Evolutionary conservation across 305 asterid genomes (phyloP), one percentile per base, ranked within the genome.

Genomic region (Euphrasia arctica): DNA sequence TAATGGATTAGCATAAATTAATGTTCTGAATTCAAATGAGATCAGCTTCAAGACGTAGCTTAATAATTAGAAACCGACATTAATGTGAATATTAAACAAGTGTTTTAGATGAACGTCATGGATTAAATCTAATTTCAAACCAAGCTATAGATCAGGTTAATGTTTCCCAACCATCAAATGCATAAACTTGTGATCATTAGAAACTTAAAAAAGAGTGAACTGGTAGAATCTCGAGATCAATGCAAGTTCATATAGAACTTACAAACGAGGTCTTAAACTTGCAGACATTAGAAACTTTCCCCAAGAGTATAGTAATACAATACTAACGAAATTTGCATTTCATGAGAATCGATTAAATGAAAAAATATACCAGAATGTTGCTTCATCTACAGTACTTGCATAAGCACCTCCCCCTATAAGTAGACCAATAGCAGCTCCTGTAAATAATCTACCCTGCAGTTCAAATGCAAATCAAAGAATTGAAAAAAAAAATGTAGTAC

Each of bases 341-440:
- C 61, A 32, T 29, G 60, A 9, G 32, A 29, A 47, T 9, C 69
- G 55, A 31, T 50, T 54, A 47, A 28, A 45, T 62, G 27, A 0
- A 0, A 7, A 45, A 49, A 71, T 13, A 66, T 88, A 93, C 97
- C 97, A 88, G 87, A 90, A 93, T 69, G 99, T 93, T 72, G 95
- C 96, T 75, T 93, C 99, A 76, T 93, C 97, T 72, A 93, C 97
- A 0, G 97, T 93, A 78, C 99, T 93, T 7, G 96, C 97, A 78
- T 93, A 93, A n/a, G 97, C 97, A 49, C 97, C 96, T 70, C 97
- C 99, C 52, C 88, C 90, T 69, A 93, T 93, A 42, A 90, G 86
- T 50, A 90, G 79, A 66, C 97, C 95, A 76, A 93, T 79, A 63
- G 95, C 82, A 48, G 94, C 88, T 66, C 90, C 97, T 0, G 99